These are phyloP conservation scores for Pseudogymnoascus sp. DNA, from an alignment of 2,329 filamentous ascomycete species.

Conservation along the genomic window DNA sequence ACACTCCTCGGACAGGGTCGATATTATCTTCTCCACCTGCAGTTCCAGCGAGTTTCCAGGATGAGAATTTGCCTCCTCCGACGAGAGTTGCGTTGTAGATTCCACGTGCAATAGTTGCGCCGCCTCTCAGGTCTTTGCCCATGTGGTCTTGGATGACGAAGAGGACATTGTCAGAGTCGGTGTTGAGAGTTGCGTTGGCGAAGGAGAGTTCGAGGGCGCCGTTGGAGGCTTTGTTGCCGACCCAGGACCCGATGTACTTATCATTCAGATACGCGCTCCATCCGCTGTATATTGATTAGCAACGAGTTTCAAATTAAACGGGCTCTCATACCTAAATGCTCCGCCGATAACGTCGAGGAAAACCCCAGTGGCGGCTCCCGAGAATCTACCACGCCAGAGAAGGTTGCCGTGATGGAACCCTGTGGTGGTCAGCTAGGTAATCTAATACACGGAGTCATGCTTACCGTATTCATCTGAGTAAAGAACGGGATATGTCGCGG, in stretches of 20 bases:
- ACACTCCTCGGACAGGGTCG: conserved; percentile 47
- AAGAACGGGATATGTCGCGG: conserved; percentile 37
- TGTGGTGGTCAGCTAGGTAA: background rate
- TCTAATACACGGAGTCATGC: background rate
- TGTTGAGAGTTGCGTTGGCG: conserved; percentile 37
- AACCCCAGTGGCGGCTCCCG: conserved; percentile 24
- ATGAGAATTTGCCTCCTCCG: conserved; percentile 37
- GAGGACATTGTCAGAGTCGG: conserved; percentile 38
- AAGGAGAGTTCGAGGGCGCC: conserved; percentile 41
- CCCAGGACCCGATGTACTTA: conserved; percentile 45
- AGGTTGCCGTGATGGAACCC: conserved; percentile 37
- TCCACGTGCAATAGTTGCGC: conserved; percentile 41
- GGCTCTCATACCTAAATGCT: conserved; percentile 10
- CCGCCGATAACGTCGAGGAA: conserved; percentile 20
- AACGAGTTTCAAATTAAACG: no score
- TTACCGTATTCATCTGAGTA: conserved; percentile 38
- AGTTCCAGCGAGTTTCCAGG: conserved; percentile 51
- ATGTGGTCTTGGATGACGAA: conserved; percentile 53
- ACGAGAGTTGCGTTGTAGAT: conserved; percentile 45
- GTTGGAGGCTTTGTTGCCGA: conserved; percentile 37
- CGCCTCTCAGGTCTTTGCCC: conserved; percentile 47
- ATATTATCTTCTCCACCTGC: conserved; percentile 45
- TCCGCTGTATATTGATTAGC: conserved; percentile 14
- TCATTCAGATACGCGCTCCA: conserved; percentile 40
- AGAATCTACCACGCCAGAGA: conserved; percentile 38